Percentiles rank a stretch among this genome's conserved stretches.
These are phyloP conservation scores for Penicillium cosmopolitanum DNA, from an alignment of 495 filamentous ascomycete species.

Conservation along the genomic window DNA sequence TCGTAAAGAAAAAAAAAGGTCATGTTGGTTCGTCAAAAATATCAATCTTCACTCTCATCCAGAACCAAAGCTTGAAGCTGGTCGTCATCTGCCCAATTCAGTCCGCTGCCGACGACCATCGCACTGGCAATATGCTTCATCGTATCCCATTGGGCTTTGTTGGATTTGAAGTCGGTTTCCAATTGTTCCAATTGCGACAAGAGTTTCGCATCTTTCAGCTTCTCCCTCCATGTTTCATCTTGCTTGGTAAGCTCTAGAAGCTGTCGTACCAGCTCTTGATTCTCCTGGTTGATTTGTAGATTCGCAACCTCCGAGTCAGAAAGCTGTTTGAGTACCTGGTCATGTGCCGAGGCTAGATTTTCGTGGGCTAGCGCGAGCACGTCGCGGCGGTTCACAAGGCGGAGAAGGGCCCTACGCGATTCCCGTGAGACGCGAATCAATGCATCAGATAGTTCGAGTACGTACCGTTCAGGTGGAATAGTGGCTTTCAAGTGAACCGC, in stretches of 20 bases:
- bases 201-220: conserved; percentile 54
- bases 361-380: conserved; percentile 61
- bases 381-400: conserved; percentile 69
- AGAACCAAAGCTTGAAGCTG: conserved; percentile 72
- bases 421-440: conserved; percentile 14
- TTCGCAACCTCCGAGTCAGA: conserved; percentile 59
- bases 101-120: conserved; percentile 78
- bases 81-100: conserved; percentile 79
- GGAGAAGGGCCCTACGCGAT: conserved; percentile 61
- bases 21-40: background rate
- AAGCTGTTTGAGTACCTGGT: conserved; percentile 49
- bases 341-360: conserved; percentile 55
- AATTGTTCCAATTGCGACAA: conserved; percentile 55
- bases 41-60: conserved; percentile 65
- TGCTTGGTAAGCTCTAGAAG: conserved; percentile 64
- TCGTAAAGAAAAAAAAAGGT: background rate
- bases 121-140: conserved; percentile 76
- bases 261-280: conserved; percentile 61
- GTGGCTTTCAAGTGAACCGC: conserved; percentile 71
- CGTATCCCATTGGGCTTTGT: conserved; percentile 66
- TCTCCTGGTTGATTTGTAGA: conserved; percentile 56
- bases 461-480: conserved; percentile 69
- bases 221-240: conserved; percentile 54
- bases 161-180: conserved; percentile 58
- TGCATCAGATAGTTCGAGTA: background rate